Evolutionary conservation across 2,329 filamentous ascomycete species (phyloP), one percentile per base, ranked within the genome.

Genomic region (Domatiomyces globalis): DNA sequence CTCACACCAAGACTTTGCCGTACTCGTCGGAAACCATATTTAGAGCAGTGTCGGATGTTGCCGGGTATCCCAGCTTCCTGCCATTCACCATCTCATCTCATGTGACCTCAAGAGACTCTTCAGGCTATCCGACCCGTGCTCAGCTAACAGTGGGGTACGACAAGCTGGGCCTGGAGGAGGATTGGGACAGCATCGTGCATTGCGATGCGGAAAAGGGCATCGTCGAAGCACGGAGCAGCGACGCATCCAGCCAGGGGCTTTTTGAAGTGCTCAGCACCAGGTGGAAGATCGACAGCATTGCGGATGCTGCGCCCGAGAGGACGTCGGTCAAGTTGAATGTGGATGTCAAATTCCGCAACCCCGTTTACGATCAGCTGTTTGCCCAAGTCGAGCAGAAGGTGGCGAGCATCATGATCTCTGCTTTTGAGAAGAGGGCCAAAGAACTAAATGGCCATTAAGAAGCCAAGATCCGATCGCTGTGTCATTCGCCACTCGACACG

Each of bases 111-210:
- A 87, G 84, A 77, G 83, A 85, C 5, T 69, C 54, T 5, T 72
- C 65, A 22, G 63, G 69, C 1, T 68, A 69, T 51, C 92, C 92
- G 0, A 76, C 81, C 25, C 77, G 83, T 56, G 92, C 87, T 12
- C 82, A 84, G 62, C 73, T 98, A 10, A 84, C 83, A 7, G 81
- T 94, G 33, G 92, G 92, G 58, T 96, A 87, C 79, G 85, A 85
- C 25, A 81, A 80, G 15, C 53, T 61, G 29, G 60, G 60, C 4
- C 77, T 95, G 58, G 81, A 83, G 55, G 90, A 96, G 67, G 81
- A 79, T 8, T 98, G 95, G 69, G 85, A 83, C 4, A 87, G 81
- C 55, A 75, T 80, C 6, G 76, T 96, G 17, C 81, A 81, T 67
- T 98, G 92, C 69, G 74, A 88, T 1, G 84, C 84, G 0, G 77